Base-by-base conservation (phyloP, 768 basidiomycete genomes). In the Hypholoma fasciculare region DNA sequence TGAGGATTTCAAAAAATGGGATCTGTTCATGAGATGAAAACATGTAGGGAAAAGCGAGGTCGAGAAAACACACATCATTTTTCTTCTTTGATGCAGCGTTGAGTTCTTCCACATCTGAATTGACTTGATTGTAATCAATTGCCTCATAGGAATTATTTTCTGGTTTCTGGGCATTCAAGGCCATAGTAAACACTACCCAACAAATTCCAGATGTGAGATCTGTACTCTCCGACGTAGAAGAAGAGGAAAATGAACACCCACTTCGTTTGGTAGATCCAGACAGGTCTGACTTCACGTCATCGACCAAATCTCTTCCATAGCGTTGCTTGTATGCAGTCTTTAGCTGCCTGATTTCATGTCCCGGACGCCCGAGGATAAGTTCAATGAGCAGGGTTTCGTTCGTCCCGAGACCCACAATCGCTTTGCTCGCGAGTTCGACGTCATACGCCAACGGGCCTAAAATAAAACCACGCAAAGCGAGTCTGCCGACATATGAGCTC, bases 171-270 rank as follows among this genome's bases (percentile, higher is more conserved):
- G 76, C 74, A n/a, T 71, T 73, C 16, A 83, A 63, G 6, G 78
- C 79, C 76, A 83, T 81, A 37, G 70, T 71, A 66, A 83, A 83
- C 73, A 84, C 78, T 73, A 34, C 23, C 83, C 78, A 73, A 30
- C 26, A 49, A 50, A 44, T 16, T 19, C n/a, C 17, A 44, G 4
- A 48, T 7, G 17, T 48, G 1, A 49, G 27, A 4, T 11, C 12
- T 30, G 13, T 11, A 49, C 23, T 49, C 48, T 16, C 2, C 16
- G 13, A 11, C 27, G 20, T 47, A 47, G 23, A 23, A 23, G 23
- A 23, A 20, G 14, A 9, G 27, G 51, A 61, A 27, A 48, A 1
- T 23, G 27, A 67, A 73, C 51, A 13, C n/a, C 11, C 57, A 78
- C 76, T 61, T 49, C 68, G 66, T 52, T 73, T 64, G 2, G 67